A percentile compares a stretch with the other conserved stretches of the same genome.
Evolutionary conservation across 345 rosid genomes (phyloP).

Genomic region (Citrus australasica): DNA sequence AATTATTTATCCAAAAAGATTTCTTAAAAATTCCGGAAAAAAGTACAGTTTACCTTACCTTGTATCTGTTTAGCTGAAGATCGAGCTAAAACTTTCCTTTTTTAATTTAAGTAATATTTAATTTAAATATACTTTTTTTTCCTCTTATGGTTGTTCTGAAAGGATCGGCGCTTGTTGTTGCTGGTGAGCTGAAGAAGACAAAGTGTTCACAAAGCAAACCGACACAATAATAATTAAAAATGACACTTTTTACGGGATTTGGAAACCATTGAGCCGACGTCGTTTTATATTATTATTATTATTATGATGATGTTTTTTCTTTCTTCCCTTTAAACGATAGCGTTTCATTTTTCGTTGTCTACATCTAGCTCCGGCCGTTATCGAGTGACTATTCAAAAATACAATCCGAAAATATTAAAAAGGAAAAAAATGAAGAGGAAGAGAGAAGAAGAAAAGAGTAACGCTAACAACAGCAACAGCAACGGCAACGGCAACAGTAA

Average conservation of each 20-base stretch:
- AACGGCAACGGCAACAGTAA: slow-evolving; percentile 5
- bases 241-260: slow-evolving; percentile 17
- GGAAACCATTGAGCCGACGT: not conserved
- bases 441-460: slow-evolving; percentile 18
- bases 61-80: slow-evolving; percentile 4
- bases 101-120: no score
- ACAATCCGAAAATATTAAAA: not conserved
- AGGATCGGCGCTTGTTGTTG: slow-evolving; percentile 24
- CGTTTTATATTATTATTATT: not conserved
- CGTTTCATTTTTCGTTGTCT: slow-evolving; percentile 8
- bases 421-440: slow-evolving; percentile 26
- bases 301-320: no score
- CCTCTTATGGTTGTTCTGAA: slow-evolving; percentile 16
- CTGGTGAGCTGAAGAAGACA: slow-evolving; percentile 39
- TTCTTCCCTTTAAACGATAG: not conserved
- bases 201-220: slow-evolving; percentile 13
- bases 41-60: not conserved
- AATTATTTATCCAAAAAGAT: not conserved
- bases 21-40: not conserved
- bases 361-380: not conserved
- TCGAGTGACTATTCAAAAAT: not conserved
- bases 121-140: not conserved
- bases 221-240: slow-evolving; percentile 8
- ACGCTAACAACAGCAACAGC: slow-evolving; percentile 3
- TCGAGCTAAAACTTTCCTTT: not conserved